Conservation (phyloP, 192 early-diverging fungal species). For the Dissophora ornata region DNA sequence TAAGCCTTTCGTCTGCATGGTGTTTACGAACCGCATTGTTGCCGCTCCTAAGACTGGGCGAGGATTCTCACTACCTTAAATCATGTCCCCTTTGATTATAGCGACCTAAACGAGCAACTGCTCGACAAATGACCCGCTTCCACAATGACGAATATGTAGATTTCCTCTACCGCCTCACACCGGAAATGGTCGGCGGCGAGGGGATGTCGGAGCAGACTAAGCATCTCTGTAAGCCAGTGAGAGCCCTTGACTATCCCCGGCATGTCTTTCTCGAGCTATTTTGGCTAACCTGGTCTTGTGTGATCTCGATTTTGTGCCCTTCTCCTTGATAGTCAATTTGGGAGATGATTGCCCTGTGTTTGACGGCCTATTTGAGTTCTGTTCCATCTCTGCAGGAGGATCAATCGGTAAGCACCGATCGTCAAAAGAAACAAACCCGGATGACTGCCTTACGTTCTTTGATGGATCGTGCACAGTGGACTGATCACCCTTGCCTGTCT, state of each 20-base stretch:
- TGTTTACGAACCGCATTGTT: too few relatives aligned
- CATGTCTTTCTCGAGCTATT: background rate
- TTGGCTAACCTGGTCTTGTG: background rate
- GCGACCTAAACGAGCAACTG: slow-evolving; percentile 78
- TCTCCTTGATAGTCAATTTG: slow-evolving; percentile 72
- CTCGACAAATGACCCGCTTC: slow-evolving; percentile 91
- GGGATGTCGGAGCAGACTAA: slow-evolving; percentile 64
- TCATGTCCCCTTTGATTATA: too few relatives aligned
- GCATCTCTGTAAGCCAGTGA: slow-evolving; percentile 58
- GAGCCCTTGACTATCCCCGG: too few relatives aligned
- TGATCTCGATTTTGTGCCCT: background rate
- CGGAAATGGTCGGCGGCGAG: slow-evolving; percentile 75
- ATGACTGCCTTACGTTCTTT: background rate
- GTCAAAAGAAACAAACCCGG: background rate
- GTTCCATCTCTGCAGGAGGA: slow-evolving; percentile 89
- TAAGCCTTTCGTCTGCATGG: too few relatives aligned
- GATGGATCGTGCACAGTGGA: background rate
- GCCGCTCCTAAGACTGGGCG: too few relatives aligned
- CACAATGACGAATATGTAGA: slow-evolving; percentile 95
- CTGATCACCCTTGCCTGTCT: too few relatives aligned
- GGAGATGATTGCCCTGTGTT: slow-evolving; percentile 96
- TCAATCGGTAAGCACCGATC: slow-evolving; percentile 78
- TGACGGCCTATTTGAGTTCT: slow-evolving; percentile 97
- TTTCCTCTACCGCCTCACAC: slow-evolving; percentile 82
- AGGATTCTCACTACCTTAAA: too few relatives aligned